Conservation (phyloP, 2,329 filamentous ascomycete genomes). For the Ophiostoma piceae region DNA sequence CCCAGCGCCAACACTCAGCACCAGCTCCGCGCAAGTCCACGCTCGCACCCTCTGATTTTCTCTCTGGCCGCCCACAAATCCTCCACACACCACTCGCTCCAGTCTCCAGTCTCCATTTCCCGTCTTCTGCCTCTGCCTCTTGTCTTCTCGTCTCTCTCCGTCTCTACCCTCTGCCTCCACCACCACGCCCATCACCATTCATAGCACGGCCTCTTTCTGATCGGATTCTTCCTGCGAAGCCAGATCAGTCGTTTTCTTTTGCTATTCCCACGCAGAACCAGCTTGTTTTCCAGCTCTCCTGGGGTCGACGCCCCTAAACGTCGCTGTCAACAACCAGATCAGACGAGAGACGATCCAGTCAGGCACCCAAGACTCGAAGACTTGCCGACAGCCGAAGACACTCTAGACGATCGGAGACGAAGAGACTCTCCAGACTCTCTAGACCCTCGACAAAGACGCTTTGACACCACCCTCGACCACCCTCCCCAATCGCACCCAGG, state of each 20-base stretch:
- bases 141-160: constrained; percentile 12
- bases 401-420: neutral
- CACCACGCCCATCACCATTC: neutral
- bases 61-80: constrained; percentile 13
- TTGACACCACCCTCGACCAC: neutral
- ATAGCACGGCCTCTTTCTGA: neutral
- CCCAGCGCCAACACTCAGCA: neutral
- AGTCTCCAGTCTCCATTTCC: neutral
- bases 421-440: too few species aligned
- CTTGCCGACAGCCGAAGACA: neutral
- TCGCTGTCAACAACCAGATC: neutral
- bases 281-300: constrained; percentile 16
- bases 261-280: constrained; percentile 11
- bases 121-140: neutral
- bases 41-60: constrained; percentile 24
- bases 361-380: too few species aligned
- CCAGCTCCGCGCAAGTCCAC: constrained; percentile 25
- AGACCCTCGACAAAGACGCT: neutral
- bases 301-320: neutral
- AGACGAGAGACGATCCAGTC: neutral
- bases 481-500: neutral
- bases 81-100: constrained; percentile 19
- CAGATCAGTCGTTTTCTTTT: neutral
- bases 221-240: constrained; percentile 13
- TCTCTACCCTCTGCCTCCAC: constrained; percentile 3